Percentiles rank a stretch among this genome's conserved stretches.
Conservation (phyloP, 805 yeast genomes). For the Barnettozyma pratensis region DNA sequence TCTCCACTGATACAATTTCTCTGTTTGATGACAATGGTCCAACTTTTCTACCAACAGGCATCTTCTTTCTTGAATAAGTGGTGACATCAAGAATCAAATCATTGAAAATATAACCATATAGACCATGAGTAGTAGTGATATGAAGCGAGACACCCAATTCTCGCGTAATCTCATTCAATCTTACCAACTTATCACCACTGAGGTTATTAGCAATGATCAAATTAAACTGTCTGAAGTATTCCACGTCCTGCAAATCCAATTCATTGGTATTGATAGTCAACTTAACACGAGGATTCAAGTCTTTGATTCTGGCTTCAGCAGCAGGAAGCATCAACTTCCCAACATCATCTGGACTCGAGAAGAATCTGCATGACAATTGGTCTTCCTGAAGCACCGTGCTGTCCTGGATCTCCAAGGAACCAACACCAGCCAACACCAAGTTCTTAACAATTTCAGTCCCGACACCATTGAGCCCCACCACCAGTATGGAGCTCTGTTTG, state of each 20-base stretch:
- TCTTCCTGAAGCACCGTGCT: conserved; percentile 44
- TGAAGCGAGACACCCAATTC: conserved; percentile 57
- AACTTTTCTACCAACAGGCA: conserved; percentile 41
- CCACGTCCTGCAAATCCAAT: conserved; percentile 15
- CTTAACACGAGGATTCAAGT: conserved; percentile 76
- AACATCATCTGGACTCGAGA: conserved; percentile 48
- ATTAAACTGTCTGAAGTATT: conserved; percentile 52
- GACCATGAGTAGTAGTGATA: conserved; percentile 65
- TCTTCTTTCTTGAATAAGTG: conserved; percentile 44
- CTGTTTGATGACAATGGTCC: conserved; percentile 43
- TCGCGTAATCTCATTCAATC: conserved; percentile 56
- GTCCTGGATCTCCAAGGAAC: conserved; percentile 70
- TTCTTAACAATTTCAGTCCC: conserved; percentile 84
- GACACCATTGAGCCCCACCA: conserved; percentile 70
- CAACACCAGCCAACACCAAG: conserved; percentile 83
- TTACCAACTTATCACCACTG: conserved; percentile 31
- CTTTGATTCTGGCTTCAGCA: conserved; percentile 51
- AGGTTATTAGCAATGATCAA: conserved; percentile 75
- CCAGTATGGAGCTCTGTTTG: conserved; percentile 63
- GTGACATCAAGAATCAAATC: conserved; percentile 69
- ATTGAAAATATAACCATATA: conserved; percentile 75
- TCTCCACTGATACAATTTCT: conserved; percentile 36
- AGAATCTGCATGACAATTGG: conserved; percentile 74
- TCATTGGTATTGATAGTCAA: conserved; percentile 38
- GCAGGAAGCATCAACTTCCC: conserved; percentile 54